phyloP scores from a whole-genome alignment of 148 eudicot species.

The Camellia japonica region DNA sequence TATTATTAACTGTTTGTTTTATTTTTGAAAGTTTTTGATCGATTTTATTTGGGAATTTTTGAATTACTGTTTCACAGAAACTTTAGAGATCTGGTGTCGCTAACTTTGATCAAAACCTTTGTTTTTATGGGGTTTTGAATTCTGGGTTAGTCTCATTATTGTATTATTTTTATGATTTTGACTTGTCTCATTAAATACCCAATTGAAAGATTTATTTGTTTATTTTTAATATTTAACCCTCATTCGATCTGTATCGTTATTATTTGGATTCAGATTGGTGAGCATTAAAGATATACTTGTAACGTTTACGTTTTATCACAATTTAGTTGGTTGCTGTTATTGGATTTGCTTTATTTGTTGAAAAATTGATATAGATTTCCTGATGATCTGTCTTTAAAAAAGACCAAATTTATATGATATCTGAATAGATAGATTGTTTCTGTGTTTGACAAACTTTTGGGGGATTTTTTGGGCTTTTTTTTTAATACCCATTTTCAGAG shows the following conservation, averaged over 20 bases:
- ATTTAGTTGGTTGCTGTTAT: background rate
- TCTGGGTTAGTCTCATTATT: slow-evolving; percentile 19
- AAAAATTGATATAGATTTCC: slow-evolving; percentile 5
- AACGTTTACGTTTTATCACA: slow-evolving; percentile 4
- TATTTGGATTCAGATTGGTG: slow-evolving; percentile 33
- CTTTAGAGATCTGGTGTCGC: slow-evolving; percentile 31
- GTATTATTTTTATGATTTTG: slow-evolving; percentile 10
- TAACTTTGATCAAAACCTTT: slow-evolving; percentile 16
- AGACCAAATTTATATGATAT: background rate
- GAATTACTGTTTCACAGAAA: slow-evolving; percentile 12
- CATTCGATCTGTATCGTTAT: slow-evolving; percentile 18
- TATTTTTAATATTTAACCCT: background rate
- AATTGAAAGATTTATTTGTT: background rate
- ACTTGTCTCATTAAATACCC: slow-evolving; percentile 10
- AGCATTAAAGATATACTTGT: slow-evolving; percentile 2
- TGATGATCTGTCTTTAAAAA: background rate
- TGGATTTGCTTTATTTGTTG: background rate
- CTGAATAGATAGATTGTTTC: slow-evolving; percentile 6
- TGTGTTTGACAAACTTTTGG: background rate
- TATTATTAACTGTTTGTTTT: slow-evolving; percentile 10
- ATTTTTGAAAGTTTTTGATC: background rate
- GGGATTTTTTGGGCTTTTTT: slow-evolving; percentile 9
- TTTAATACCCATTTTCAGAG: slow-evolving; percentile 5
- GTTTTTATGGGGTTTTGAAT: slow-evolving; percentile 22
- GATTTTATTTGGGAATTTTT: background rate